Conservation (phyloP, 345 rosid species). For the Gossypium anomalum region DNA sequence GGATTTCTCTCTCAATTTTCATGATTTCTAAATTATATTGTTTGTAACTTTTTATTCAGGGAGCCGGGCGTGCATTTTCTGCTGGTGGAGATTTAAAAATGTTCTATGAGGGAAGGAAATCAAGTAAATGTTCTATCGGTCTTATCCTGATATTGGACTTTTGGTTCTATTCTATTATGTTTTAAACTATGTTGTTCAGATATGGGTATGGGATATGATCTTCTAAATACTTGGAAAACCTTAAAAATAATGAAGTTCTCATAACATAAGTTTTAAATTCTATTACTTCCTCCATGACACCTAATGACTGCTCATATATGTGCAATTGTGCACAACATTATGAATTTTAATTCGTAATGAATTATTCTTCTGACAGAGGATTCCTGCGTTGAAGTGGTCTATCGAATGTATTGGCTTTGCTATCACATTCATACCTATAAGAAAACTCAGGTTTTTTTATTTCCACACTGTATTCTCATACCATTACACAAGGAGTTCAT, state of each 20-base stretch:
- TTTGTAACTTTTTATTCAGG: slow-evolving; percentile 36
- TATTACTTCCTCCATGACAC: not conserved
- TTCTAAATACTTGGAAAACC: not conserved
- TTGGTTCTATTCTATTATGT: not conserved
- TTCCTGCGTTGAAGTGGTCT: slow-evolving; percentile 84
- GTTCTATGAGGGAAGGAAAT: slow-evolving; percentile 76
- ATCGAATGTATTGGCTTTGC: slow-evolving; percentile 95
- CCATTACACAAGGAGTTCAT: not conserved
- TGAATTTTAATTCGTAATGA: slow-evolving; percentile 1
- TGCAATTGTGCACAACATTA: not conserved
- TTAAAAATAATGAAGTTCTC: not conserved
- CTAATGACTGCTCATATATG: not conserved
- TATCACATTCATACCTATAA: slow-evolving; percentile 83
- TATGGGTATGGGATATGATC: not conserved
- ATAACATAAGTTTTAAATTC: not conserved
- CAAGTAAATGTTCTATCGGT: slow-evolving; percentile 42
- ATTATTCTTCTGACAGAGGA: slow-evolving; percentile 53
- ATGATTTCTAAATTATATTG: not conserved
- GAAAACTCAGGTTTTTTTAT: slow-evolving; percentile 59
- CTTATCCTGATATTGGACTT: slow-evolving; percentile 6
- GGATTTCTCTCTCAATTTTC: not conserved
- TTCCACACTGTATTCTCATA: not conserved
- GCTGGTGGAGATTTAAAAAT: slow-evolving; percentile 94
- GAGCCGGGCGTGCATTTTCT: slow-evolving; percentile 87
- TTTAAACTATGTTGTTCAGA: not conserved